Percentiles rank a stretch among this genome's conserved stretches.
Conservation (phyloP, 352 stramenopile genomes). For the Phytophthora fragariaefolia region DNA sequence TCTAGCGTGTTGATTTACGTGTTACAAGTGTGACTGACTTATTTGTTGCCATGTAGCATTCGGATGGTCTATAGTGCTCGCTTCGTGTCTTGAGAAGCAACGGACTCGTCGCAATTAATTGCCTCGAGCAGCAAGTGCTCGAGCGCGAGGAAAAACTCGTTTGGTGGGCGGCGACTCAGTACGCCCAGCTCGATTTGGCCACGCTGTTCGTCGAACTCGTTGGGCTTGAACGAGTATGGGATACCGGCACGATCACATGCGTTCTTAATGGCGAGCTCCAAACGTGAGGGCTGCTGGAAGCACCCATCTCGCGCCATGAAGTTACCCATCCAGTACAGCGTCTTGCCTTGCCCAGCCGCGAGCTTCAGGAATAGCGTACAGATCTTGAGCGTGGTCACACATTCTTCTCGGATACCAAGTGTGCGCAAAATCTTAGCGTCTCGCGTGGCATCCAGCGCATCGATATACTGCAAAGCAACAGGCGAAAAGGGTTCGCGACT, state of each 20-base stretch:
- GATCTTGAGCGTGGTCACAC: slow-evolving; percentile 75
- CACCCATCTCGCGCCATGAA: slow-evolving; percentile 75
- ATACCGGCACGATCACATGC: slow-evolving; percentile 56
- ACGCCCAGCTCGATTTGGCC: slow-evolving; percentile 54
- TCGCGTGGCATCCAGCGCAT: slow-evolving; percentile 51
- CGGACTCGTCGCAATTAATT: slow-evolving; percentile 29
- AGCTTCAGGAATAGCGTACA: slow-evolving; percentile 77
- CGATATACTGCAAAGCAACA: slow-evolving; percentile 57
- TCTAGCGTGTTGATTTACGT: not conserved
- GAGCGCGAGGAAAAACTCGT: slow-evolving; percentile 62
- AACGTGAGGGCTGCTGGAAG: slow-evolving; percentile 66
- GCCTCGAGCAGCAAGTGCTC: slow-evolving; percentile 41
- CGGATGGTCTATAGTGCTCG: slow-evolving; percentile 7
- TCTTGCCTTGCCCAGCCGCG: slow-evolving; percentile 50
- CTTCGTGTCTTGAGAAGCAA: slow-evolving; percentile 1
- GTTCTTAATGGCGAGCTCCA: slow-evolving; percentile 56
- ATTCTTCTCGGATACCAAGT: slow-evolving; percentile 77
- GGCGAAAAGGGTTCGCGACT: slow-evolving; percentile 62
- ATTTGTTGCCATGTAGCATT: slow-evolving; percentile 20
- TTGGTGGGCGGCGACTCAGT: slow-evolving; percentile 71
- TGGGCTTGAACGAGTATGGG: slow-evolving; percentile 60
- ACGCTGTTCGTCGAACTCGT: slow-evolving; percentile 71
- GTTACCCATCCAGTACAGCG: slow-evolving; percentile 71
- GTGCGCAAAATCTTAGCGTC: slow-evolving; percentile 59
- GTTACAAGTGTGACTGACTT: slow-evolving; percentile 20